phyloP scores from a whole-genome alignment of 306 rosid species.

The Trifolium pratense region DNA sequence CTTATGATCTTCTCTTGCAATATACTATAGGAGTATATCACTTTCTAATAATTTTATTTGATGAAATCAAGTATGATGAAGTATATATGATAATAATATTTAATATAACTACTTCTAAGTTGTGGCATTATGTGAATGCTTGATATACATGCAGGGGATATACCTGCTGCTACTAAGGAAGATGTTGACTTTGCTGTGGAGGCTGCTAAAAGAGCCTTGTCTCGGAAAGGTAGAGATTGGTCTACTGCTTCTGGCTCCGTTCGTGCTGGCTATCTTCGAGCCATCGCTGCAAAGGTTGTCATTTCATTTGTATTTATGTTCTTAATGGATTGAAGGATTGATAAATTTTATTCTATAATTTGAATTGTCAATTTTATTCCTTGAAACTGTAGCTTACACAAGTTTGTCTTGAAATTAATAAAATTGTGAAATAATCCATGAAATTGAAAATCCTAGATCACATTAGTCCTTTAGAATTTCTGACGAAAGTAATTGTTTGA shows the following conservation, averaged over 20 bases:
- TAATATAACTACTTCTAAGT: not conserved
- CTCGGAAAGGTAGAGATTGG: conserved; percentile 80
- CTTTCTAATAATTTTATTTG: too few species aligned
- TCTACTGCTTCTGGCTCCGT: conserved; percentile 71
- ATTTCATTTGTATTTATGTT: not conserved
- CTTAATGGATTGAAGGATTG: not conserved
- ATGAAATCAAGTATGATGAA: too few species aligned
- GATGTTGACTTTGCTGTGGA: conserved; percentile 87
- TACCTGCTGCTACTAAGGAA: conserved; percentile 89
- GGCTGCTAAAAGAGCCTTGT: conserved; percentile 76
- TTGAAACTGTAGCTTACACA: not conserved
- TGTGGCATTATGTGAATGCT: not conserved
- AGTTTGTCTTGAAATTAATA: not conserved
- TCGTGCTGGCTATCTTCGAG: conserved; percentile 86
- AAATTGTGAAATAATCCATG: not conserved
- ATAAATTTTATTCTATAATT: not conserved
- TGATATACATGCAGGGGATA: conserved; percentile 51
- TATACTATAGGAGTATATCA: too few species aligned
- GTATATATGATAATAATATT: too few species aligned
- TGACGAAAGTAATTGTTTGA: not conserved
- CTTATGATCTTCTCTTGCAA: too few species aligned
- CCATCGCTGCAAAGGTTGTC: conserved; percentile 79
- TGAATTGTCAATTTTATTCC: not conserved
- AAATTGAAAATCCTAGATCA: not conserved
- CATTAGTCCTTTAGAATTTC: too few species aligned